phyloP scores from a whole-genome alignment of 2,329 filamentous ascomycete genomes.

The Pseudopithomyces maydicus region DNA sequence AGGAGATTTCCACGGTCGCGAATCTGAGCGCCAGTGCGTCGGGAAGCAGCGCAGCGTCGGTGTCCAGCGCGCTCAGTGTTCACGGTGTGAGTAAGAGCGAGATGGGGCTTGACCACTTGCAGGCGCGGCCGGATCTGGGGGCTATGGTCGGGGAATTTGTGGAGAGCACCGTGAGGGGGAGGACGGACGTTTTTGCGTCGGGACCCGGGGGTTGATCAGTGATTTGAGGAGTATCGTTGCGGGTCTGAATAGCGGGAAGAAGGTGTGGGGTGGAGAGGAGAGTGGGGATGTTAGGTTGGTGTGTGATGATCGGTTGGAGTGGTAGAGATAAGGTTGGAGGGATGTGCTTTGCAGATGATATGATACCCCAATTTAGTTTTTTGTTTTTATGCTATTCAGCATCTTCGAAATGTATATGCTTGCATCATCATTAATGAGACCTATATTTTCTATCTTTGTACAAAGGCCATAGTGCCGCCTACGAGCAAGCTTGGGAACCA shows the following conservation, averaged over 20 bases:
- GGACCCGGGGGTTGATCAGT: constrained; percentile 41
- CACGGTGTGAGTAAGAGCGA: constrained; percentile 37
- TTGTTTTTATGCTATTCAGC: no score
- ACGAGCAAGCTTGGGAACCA: no score
- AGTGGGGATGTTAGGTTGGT: constrained; percentile 36
- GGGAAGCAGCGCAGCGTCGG: constrained; percentile 16
- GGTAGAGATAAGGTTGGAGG: constrained; percentile 25
- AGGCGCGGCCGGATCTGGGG: constrained; percentile 28
- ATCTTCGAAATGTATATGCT: no score
- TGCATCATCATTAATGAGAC: no score
- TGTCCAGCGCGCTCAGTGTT: constrained; percentile 30
- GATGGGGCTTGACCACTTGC: constrained; percentile 28
- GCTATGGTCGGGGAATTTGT: constrained; percentile 30
- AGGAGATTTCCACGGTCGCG: constrained; percentile 23
- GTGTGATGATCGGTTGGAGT: constrained; percentile 41
- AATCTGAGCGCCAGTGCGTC: constrained; percentile 15
- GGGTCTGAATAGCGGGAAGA: constrained; percentile 31
- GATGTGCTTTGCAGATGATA: not conserved
- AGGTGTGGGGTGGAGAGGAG: constrained; percentile 41
- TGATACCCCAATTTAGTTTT: no score
- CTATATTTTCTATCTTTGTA: no score
- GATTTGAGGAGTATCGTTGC: constrained; percentile 40
- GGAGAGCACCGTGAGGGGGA: constrained; percentile 25
- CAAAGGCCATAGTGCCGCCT: no score
- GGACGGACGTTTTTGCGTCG: constrained; percentile 38